Percentiles rank a stretch among this genome's conserved stretches.
phyloP scores from a whole-genome alignment of 306 rosid genomes.

The Pyrus betulifolia region DNA sequence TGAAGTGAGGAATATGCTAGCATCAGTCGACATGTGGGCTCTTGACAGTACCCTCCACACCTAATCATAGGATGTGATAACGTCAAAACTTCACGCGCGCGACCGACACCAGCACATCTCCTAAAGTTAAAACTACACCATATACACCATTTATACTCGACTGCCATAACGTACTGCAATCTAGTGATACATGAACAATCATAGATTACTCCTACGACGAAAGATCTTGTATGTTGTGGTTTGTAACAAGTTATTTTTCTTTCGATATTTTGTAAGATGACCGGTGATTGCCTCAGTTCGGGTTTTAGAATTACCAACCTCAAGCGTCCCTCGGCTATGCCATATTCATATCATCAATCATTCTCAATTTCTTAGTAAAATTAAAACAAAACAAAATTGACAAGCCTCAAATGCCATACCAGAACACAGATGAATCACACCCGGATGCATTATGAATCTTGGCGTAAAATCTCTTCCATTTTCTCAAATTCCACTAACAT shows the following conservation, averaged over 20 bases:
- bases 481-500: not conserved
- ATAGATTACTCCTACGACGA: not conserved
- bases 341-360: not conserved
- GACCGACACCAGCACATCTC: too few relatives aligned
- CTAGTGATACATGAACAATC: not conserved
- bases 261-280: too few relatives aligned
- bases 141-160: too few relatives aligned
- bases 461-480: not conserved
- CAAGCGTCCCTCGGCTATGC: not conserved
- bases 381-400: not conserved
- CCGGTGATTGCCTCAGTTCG: not conserved
- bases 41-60: too few relatives aligned
- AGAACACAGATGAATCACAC: not conserved
- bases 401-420: not conserved
- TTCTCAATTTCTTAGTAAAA: not conserved
- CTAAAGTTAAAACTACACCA: too few relatives aligned
- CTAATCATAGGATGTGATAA: too few relatives aligned
- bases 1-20: not conserved
- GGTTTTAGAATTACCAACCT: not conserved
- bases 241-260: not conserved
- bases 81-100: too few relatives aligned
- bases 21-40: too few relatives aligned
- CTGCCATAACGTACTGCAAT: too few relatives aligned
- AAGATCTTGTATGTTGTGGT: not conserved
- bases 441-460: not conserved